Base-by-base conservation (phyloP, 225 moss, liverwort and hornwort genomes). In the Climacium dendroides region DNA sequence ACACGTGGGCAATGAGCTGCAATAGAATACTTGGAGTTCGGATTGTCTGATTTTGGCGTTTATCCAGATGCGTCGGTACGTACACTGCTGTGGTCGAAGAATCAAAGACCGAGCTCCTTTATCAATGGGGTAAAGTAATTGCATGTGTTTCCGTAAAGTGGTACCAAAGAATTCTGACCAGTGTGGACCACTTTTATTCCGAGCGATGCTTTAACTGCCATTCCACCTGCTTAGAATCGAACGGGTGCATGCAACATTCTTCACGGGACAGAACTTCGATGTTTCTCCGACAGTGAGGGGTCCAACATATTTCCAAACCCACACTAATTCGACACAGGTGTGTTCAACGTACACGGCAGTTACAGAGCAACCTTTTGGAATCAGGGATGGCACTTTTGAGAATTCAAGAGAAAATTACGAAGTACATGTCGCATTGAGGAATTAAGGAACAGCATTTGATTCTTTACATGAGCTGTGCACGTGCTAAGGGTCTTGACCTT, bases 301-400 rank as follows among this genome's bases (percentile, higher is more conserved):
- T 78, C 37, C 37, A 17, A 1, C 4, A 26, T 37, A 18, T 11
- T 57, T 57, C 26, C 5, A 39, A 37, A 57, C 4, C 52, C 3
- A 14, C 13, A 11, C 54, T 25, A 13, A 14, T 15, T n/a, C 9
- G 26, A 16, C 15, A 4, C 26, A 39, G 7, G 9, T 79, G 43
- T 30, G 79, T 39, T 2, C 7, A 39, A 3, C 2, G 4, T 43
- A 30, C 1, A 32, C 32, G 32, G 43, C 57, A 79, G 16, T 11
- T 50, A 10, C 53, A 26, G 0, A 74, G 19, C 12, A 12, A 52
- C 13, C 0, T 0, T 10, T 3, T 52, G 20, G 54, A 74, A 50
- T 13, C 22, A 3, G 0, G 34, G 22, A 55, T n/a, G 29, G 3
- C 19, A 13, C 9, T n/a, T 13, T 55, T n/a, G 9, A 43, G 7